These are phyloP conservation scores for Blastobotrys arbuscula DNA, from an alignment of 1,139 yeast species.

Conservation along the genomic window DNA sequence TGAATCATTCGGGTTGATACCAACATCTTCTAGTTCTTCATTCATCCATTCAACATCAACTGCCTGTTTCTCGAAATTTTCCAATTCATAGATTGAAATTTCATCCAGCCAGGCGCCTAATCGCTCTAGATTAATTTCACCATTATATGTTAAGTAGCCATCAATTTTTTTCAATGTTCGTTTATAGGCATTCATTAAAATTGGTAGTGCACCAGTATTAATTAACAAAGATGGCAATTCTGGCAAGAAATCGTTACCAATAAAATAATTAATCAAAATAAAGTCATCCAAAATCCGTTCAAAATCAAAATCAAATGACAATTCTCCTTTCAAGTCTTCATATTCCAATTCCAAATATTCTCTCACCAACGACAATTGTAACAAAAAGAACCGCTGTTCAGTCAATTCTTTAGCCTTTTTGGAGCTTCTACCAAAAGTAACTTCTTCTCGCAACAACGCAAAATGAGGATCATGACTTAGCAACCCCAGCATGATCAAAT, in stretches of 20 bases:
- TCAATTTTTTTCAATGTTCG: constrained; percentile 67
- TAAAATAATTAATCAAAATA: constrained; percentile 84
- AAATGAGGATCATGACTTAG: constrained; percentile 97
- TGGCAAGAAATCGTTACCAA: constrained; percentile 99
- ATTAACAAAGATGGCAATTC: constrained; percentile 89
- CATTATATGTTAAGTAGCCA: constrained; percentile 81
- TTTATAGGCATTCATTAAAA: constrained; percentile 80
- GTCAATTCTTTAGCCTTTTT: constrained; percentile 52
- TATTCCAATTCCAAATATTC: constrained; percentile 90
- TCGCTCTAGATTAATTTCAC: constrained; percentile 69
- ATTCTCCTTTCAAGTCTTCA: constrained; percentile 55
- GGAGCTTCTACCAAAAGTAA: constrained; percentile 61
- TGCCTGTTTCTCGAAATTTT: constrained; percentile 49
- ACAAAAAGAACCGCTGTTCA: constrained; percentile 73
- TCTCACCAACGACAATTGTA: constrained; percentile 81
- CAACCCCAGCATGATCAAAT: constrained; percentile 89
- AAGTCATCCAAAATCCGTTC: constrained; percentile 91
- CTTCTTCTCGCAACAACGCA: constrained; percentile 92
- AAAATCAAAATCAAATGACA: constrained; percentile 68
- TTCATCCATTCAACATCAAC: constrained; percentile 92
- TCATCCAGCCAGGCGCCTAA: constrained; percentile 76
- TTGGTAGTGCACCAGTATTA: constrained; percentile 94
- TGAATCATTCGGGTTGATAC: constrained; percentile 48
- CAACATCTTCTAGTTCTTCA: constrained; percentile 72
- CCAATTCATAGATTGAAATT: constrained; percentile 65